Evolutionary conservation across 2,329 filamentous ascomycete species (phyloP).

Genomic region (Xylaria sp.): DNA sequence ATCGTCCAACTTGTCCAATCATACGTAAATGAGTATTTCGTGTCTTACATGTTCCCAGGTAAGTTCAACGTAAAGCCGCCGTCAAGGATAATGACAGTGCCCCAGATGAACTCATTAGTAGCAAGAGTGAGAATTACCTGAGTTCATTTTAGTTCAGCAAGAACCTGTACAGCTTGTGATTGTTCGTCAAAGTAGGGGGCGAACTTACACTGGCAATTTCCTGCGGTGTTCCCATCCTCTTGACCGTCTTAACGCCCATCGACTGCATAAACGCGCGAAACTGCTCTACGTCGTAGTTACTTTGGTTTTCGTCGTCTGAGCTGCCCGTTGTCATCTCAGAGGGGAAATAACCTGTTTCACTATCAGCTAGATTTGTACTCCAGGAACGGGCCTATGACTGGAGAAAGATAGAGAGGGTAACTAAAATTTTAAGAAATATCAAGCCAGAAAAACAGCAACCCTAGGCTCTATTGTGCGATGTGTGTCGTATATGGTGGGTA

Average conservation of each 20-base stretch:
- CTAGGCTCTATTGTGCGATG: no score
- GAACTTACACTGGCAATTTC: conserved; percentile 39
- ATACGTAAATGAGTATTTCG: not conserved
- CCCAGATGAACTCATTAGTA: conserved; percentile 40
- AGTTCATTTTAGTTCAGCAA: not conserved
- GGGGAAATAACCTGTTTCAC: conserved; percentile 37
- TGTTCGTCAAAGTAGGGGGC: not conserved
- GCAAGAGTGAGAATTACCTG: conserved; percentile 37
- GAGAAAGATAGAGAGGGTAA: no score
- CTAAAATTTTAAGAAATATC: no score
- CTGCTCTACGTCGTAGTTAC: conserved; percentile 20
- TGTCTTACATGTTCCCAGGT: conserved; percentile 31
- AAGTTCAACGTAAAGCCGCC: conserved; percentile 33
- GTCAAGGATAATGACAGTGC: conserved; percentile 35
- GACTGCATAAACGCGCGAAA: conserved; percentile 27
- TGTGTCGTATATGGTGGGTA: no score
- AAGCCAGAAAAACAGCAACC: no score
- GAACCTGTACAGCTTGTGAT: not conserved
- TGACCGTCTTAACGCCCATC: conserved; percentile 29
- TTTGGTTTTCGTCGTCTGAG: conserved; percentile 36
- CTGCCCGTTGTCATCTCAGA: conserved; percentile 37
- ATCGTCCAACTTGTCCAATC: not conserved
- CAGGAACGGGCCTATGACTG: no score
- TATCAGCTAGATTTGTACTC: no score
- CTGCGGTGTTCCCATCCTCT: conserved; percentile 36